Evolutionary conservation across 139 green algal genomes (phyloP), one percentile per base, ranked within the genome.

Genomic region (Micractinium conductrix): DNA sequence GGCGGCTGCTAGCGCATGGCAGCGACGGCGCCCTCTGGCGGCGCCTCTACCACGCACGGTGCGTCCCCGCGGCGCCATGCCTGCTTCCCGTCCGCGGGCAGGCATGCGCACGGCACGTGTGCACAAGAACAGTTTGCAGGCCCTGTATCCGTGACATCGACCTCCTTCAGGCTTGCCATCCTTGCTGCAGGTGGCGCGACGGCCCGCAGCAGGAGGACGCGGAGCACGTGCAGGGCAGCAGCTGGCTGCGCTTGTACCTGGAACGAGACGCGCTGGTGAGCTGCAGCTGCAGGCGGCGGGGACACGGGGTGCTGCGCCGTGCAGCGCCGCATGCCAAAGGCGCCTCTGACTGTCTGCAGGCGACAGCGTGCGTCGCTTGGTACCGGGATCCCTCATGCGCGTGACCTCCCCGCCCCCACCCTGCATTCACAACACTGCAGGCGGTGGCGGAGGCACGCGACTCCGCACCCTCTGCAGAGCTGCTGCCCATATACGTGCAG

Each of bases 1-100:
- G 50, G 28, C 44, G 35, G 19, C 38, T 88, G 38, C 26, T 55
- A 1, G 30, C 43, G 4, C 40, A 81, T 21, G 70, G 65, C 19
- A 78, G 42, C 48, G 88, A 91, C 63, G 53, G 80, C 24, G 40
- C 81, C 1, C 58, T 92, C 40, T 92, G 89, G 89, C 71, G 85
- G 24, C 63, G 87, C 2, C 76, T 92, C 30, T 93, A 85, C 45
- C 79, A 81, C 30, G 40, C 58, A 5, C 67, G 89, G 42, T 90
- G 87, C 62, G 85, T 10, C 67, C 67, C 4, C 17, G 2, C 3
- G 4, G 35, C 37, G 35, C 9, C 16, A 4, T 12, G 35, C 2
- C 2, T 68, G 60, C 3, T 24, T 37, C 2, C 60, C 60, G 33
- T 35, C 21, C 19, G 19, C 35, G 6, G 24, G 24, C 19, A 68